Base-by-base conservation (phyloP, 2,329 filamentous ascomycete genomes). In the Tolypocladium tundrense region DNA sequence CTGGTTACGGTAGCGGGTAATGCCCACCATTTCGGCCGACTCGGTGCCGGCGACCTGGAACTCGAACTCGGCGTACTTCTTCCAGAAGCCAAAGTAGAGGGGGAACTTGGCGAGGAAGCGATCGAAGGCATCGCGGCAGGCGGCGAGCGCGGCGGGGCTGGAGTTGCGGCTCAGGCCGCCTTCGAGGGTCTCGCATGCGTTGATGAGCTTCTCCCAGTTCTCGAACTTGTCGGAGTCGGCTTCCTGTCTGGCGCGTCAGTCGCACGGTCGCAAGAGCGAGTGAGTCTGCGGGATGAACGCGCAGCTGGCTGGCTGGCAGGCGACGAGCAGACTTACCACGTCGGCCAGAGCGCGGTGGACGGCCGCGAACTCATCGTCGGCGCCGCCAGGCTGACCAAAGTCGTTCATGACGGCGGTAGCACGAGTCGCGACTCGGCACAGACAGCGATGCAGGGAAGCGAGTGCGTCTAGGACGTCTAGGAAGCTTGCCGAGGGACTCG, bases 61-160 rank as follows among this genome's bases (percentile, higher is more conserved):
- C 70, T 99, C 94, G 62, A 96, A 81, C 68, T 97, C 93, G 68
- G 94, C 94, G 80, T 97, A 99, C 72, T 97, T 97, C 79, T 97
- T 97, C 94, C 94, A 99, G 77, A 97, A 99, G 56, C 93, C 94
- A 68, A 97, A 99, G 43, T 97, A 84, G 13, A 97, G 82, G 3
- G 94, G 94, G 64, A 97, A 99, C 70, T 96, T 97, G 60, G 90
- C 84, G 27, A 99, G 87, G 69, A 99, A 95, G 53, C 88, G 85
- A 72, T 99, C 92, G 77, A 96, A 97, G 61, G 90, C 85, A 72
- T 90, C 86, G 73, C 94, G 88, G 58, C 91, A 88, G 13, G 91
- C 87, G 24, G 91, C 87, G 66, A 99, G 91, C 35, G 94, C 90
- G 69, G 95, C 90, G 1, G 94, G 92, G 70, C 90, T 97, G 48